Percentiles rank a stretch among this genome's conserved stretches.
These are phyloP conservation scores for Lentinula novae-zelandiae DNA, from an alignment of 1,284 basidiomycete genomes.

Conservation along the genomic window DNA sequence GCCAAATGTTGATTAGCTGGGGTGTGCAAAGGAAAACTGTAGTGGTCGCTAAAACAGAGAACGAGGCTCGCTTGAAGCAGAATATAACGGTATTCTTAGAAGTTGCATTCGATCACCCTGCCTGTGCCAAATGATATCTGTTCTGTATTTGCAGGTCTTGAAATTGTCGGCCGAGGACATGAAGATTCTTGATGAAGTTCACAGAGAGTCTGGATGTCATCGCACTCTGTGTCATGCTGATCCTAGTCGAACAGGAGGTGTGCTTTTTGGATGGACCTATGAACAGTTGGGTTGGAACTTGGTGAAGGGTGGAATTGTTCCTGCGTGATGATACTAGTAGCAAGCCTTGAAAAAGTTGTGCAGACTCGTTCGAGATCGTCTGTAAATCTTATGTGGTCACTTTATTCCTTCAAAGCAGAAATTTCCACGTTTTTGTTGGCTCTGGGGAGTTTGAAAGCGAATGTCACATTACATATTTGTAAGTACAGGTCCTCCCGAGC, in stretches of 20 bases:
- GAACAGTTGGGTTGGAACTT: constrained; percentile 9
- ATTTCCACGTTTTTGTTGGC: no score
- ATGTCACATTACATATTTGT: not conserved
- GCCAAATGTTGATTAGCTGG: constrained; percentile 52
- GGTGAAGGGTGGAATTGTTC: constrained; percentile 4
- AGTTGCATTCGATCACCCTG: not conserved
- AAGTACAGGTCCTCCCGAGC: not conserved
- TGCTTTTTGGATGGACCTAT: constrained; percentile 8
- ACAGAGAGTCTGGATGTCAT: constrained; percentile 6
- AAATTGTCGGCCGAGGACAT: constrained; percentile 7
- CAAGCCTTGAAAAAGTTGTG: not conserved
- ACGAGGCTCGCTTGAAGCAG: constrained; percentile 39
- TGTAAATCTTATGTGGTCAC: no score
- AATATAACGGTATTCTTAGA: constrained; percentile 35
- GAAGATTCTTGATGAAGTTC: constrained; percentile 6
- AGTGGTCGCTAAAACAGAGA: constrained; percentile 47
- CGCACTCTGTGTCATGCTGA: not conserved
- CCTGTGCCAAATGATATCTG: no score
- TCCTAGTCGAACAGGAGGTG: not conserved
- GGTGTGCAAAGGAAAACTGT: constrained; percentile 36
- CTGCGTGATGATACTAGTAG: not conserved
- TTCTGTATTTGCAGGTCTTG: not conserved
- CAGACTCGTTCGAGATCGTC: no score
- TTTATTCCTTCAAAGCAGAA: no score
- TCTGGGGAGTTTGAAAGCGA: not conserved